Evolutionary conservation across 805 yeast genomes (phyloP).

Genomic region (Yarrowia alimentaria): DNA sequence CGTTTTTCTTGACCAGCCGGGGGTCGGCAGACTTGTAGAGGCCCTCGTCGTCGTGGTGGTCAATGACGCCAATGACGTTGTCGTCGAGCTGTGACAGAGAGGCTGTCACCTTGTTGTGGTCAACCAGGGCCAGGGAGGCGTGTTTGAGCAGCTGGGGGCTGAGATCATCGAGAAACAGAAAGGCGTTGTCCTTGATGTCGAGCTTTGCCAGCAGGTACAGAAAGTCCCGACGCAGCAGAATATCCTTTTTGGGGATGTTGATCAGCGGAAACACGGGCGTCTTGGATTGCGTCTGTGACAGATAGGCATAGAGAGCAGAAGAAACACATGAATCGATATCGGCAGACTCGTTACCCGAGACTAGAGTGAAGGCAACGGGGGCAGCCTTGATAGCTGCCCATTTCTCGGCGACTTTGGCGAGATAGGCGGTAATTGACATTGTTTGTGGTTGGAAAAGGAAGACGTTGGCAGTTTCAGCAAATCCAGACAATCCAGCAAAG

Average conservation of each 20-base stretch:
- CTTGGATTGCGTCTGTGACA: slow-evolving; percentile 41
- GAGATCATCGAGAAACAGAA: slow-evolving; percentile 71
- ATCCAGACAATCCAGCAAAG: no score
- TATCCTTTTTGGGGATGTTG: slow-evolving; percentile 66
- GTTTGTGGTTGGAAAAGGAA: no score
- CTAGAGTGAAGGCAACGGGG: slow-evolving; percentile 40
- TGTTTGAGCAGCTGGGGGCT: slow-evolving; percentile 17
- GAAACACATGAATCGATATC: slow-evolving; percentile 85
- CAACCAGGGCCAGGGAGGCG: slow-evolving; percentile 58
- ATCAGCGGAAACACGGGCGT: slow-evolving; percentile 60
- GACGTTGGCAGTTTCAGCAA: no score
- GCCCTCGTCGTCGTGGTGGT: slow-evolving; percentile 80
- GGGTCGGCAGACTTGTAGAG: slow-evolving; percentile 55
- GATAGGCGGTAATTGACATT: slow-evolving; percentile 4
- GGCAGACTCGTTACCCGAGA: slow-evolving; percentile 77
- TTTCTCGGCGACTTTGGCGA: slow-evolving; percentile 8
- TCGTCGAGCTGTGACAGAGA: slow-evolving; percentile 42
- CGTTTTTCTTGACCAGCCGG: slow-evolving; percentile 57
- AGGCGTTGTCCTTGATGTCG: slow-evolving; percentile 47
- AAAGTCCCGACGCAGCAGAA: slow-evolving; percentile 70
- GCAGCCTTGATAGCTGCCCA: slow-evolving; percentile 24
- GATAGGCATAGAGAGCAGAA: slow-evolving; percentile 70
- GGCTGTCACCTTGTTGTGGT: slow-evolving; percentile 72
- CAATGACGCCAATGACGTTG: slow-evolving; percentile 63
- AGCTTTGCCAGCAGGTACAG: slow-evolving; percentile 50